Base-by-base conservation (phyloP, 164 flowering plant species). In the Liquidambar formosana region DNA sequence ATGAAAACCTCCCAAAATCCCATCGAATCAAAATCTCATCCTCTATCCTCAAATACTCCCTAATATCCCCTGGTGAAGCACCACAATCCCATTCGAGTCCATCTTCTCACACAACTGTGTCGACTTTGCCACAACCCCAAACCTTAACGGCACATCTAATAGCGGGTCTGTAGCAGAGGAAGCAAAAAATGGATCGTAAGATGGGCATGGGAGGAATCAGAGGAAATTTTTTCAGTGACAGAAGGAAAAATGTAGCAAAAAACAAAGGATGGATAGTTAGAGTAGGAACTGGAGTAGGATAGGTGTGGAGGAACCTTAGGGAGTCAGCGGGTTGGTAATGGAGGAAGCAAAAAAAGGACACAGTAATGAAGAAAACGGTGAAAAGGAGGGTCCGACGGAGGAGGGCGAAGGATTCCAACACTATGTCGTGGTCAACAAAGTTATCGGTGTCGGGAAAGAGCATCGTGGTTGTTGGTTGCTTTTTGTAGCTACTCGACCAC, bases 241-340 rank as follows among this genome's bases (percentile, higher is more conserved):
- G 63, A 60, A 28, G 69, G 61, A 51, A 64, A 67, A 15, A 71
- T 58, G 52, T 54, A 4, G 22, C 15, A 59, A 57, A 57, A 45
- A 18, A 23, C 63, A n/a, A 57, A 43, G 38, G 70, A 46, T 58
- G n/a, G n/a, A n/a, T n/a, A n/a, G n/a, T n/a, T n/a, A n/a, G n/a
- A n/a, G n/a, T n/a, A n/a, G n/a, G 67, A 53, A 41, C 15, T 19
- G 19, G 62, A 38, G 26, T 56, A 38, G 14, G 66, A 54, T 49
- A 73, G 19, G 15, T 45, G 53, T 23, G 60, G 52, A 75, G 62
- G 48, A 71, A 73, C 8, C 66, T 60, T 54, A 70, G 73, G 45
- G 78, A 70, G 51, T 72, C 53, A 10, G 75, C 62, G 11, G 66
- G 68, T 3, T 70, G 22, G 75, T 75, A 63, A 26, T 79, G 69